Evolutionary conservation across 2,329 filamentous ascomycete species (phyloP), one percentile per base, ranked within the genome.

Genomic region (Metarhizium guizhouense): DNA sequence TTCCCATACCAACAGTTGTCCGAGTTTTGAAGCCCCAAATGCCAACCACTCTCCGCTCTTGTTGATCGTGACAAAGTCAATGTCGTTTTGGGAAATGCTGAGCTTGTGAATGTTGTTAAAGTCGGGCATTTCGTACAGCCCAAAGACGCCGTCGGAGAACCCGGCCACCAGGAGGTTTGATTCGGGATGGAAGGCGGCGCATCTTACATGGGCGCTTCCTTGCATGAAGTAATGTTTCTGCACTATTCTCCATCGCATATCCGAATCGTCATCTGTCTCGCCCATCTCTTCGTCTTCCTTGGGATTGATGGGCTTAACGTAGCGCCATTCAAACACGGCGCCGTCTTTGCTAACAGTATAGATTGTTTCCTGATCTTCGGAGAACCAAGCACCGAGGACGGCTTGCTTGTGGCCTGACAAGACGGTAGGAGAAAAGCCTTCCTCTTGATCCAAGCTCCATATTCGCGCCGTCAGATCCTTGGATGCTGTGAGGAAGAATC

Each of bases 271-370:
- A 43, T 82, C 77, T 20, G 82, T 81, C 53, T 79, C 77, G 3
- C 76, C 74, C 67, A 85, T 84, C 52, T 82, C 78, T 54, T 85
- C 81, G 51, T 84, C 79, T 34, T 83, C 77, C 30, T 79, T 77
- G 43, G 78, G 76, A 69, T 66, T 77, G 70, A 72, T 82, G 73
- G 66, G 82, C 75, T 65, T 84, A 67, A 84, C 81, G 70, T 94
- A 99, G 67, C 89, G 85, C 94, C 94, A 99, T 60, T 88, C 83
- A 65, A 97, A 97, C 0, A 97, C 80, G 3, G 94, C 92, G n/a
- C 94, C 95, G 70, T 99, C 95, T 70, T 95, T 95, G 72, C 93
- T 96, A 60, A 96, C 84, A 0, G 94, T 97, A 69, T 94, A 99
- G 54, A 99, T 95, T 51, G 84, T 90, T 73, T 99, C 95, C 68